phyloP scores from a whole-genome alignment of 2,329 filamentous ascomycete species.

The Raffaelea ambrosiae region DNA sequence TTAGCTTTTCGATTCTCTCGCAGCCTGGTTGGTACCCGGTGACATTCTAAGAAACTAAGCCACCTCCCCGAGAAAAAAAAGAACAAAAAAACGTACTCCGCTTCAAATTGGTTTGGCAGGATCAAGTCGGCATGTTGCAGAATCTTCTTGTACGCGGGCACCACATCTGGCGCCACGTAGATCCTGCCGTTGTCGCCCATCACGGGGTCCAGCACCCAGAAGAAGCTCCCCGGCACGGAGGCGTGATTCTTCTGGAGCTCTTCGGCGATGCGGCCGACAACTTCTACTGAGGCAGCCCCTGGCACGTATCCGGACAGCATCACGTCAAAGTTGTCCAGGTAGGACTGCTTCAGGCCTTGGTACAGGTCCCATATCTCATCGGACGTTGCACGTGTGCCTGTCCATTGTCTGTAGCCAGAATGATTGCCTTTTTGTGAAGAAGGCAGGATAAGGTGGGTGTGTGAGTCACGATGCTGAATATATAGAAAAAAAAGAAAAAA shows the following conservation, averaged over 20 bases:
- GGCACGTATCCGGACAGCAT: constrained; percentile 94
- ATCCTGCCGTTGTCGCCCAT: constrained; percentile 94
- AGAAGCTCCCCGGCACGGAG: constrained; percentile 68
- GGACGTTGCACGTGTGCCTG: constrained; percentile 73
- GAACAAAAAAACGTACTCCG: constrained; percentile 52
- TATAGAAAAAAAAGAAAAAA: not conserved
- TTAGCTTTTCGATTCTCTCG: too few relatives aligned
- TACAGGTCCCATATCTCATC: constrained; percentile 79
- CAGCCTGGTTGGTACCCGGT: not conserved
- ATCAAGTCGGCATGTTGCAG: constrained; percentile 81
- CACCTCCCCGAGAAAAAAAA: not conserved
- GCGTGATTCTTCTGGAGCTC: constrained; percentile 64
- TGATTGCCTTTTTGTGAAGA: constrained; percentile 64
- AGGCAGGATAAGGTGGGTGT: not conserved
- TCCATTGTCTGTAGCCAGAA: constrained; percentile 83
- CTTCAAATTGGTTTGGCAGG: constrained; percentile 93
- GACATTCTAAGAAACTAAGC: not conserved
- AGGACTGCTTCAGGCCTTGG: constrained; percentile 71
- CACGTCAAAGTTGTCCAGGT: constrained; percentile 84
- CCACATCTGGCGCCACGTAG: constrained; percentile 85
- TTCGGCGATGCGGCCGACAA: constrained; percentile 74
- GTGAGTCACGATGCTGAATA: not conserved
- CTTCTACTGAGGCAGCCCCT: constrained; percentile 72
- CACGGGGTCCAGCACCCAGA: constrained; percentile 95
- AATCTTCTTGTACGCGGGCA: constrained; percentile 79